Evolutionary conservation across 768 basidiomycete species (phyloP).

Genomic region (Mycena rosella): DNA sequence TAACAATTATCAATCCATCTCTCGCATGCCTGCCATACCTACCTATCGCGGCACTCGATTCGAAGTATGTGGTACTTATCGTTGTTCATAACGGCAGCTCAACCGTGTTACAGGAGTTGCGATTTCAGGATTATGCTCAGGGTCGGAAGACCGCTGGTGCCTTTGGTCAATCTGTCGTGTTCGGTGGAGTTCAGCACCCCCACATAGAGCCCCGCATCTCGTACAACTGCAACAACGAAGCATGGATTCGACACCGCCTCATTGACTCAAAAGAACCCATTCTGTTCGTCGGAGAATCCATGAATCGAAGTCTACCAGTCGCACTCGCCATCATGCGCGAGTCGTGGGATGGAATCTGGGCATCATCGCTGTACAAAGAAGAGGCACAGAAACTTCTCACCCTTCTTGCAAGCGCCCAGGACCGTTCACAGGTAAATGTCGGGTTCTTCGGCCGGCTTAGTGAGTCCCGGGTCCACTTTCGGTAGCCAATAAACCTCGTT

Average conservation of each 20-base stretch:
- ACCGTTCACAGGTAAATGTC: background rate
- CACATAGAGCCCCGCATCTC: slow-evolving; percentile 6
- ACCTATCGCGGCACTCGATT: slow-evolving; percentile 84
- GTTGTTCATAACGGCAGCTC: slow-evolving; percentile 27
- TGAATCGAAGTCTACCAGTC: background rate
- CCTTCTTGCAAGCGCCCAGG: slow-evolving; percentile 8
- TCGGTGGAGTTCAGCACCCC: slow-evolving; percentile 53
- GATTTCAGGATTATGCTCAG: slow-evolving; percentile 81
- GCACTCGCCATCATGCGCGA: slow-evolving; percentile 19
- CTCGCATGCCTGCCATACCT: slow-evolving; percentile 75
- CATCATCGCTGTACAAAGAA: slow-evolving; percentile 1
- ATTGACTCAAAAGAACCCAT: slow-evolving; percentile 2
- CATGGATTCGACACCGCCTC: slow-evolving; percentile 3
- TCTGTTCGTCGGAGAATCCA: background rate
- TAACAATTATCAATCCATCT: too few relatives aligned
- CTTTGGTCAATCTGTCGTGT: slow-evolving; percentile 68
- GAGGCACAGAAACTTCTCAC: background rate
- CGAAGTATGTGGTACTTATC: slow-evolving; percentile 61
- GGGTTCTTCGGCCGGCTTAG: background rate
- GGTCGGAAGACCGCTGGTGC: slow-evolving; percentile 78
- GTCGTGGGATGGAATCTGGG: slow-evolving; percentile 14
- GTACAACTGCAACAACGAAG: background rate
- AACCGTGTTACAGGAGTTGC: slow-evolving; percentile 67
- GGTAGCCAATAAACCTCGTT: slow-evolving; percentile 3
- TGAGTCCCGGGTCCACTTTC: slow-evolving; percentile 4